Base-by-base conservation (phyloP, 306 rosid species). In the Citrullus amarus region DNA sequence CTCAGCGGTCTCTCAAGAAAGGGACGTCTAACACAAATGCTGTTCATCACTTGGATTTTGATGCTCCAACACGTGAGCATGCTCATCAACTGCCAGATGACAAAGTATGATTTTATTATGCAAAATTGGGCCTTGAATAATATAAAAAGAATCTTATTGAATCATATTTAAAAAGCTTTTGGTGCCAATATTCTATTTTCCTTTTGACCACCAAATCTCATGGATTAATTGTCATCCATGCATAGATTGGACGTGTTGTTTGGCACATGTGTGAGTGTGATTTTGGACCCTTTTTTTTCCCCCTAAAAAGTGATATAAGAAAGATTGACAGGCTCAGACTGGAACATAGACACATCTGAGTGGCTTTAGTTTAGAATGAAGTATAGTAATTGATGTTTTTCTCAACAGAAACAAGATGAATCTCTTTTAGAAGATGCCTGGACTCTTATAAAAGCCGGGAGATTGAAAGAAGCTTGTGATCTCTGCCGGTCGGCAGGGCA, bases 401-500 rank as follows among this genome's bases (percentile, higher is more conserved):
- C 56, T 79, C 32, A 76, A 79, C 91, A 95, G 99, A 92, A 95
- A 86, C 99, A 95, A 84, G 97, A 95, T 57, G 97, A 95, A 81
- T 90, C 99, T 81, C 97, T 95, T 82, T 82, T 92, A 86, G 99
- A 95, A 86, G 99, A 95, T 86, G 85, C 89, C 43, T 95, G 99
- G 99, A 92, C 90, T 56, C 97, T 95, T 85, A 66, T 95, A 79
- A 88, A 95, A 90, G 97, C 99, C 81, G 97, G 99, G 81, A 95
- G 97, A 82, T 87, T 90, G 80, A 96, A 91, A 81, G 97, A 95
- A 87, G 99, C 99, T 51, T 92, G 92, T 70, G 90, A 84, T 43
- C 92, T 95, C 72, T 95, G 99, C 86, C 91, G 93, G 30, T 92
- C 99, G 48, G 96, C 96, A 11, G 99, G 99, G 80, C 99, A 95